Percentiles rank a stretch among this genome's conserved stretches.
Evolutionary conservation across 768 basidiomycete genomes (phyloP).

Genomic region (Rhodocollybia butyracea): DNA sequence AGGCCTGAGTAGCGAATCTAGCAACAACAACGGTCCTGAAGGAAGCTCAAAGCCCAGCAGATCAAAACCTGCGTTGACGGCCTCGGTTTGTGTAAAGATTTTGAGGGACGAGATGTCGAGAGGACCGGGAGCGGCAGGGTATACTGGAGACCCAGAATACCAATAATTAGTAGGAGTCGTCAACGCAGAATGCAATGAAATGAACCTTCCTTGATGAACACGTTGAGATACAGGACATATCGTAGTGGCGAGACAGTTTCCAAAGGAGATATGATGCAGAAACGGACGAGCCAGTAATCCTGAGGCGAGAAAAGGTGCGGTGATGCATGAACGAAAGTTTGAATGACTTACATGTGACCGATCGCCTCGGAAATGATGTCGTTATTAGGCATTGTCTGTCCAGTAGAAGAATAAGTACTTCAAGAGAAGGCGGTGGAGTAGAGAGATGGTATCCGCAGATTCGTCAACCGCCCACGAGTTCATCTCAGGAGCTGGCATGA

Average conservation of each 20-base stretch:
- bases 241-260: conserved; percentile 72
- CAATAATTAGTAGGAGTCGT: conserved; percentile 3
- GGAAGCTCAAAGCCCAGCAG: conserved; percentile 79
- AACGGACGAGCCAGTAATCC: conserved; percentile 74
- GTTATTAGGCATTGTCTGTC: conserved; percentile 60
- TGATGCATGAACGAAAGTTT: neutral
- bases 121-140: conserved; percentile 66
- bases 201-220: conserved; percentile 64
- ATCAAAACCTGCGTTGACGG: conserved; percentile 64
- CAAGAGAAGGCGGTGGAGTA: conserved; percentile 70
- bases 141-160: conserved; percentile 56
- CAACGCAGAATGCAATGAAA: conserved; percentile 7
- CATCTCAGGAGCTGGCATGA: conserved; percentile 64
- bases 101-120: conserved; percentile 76
- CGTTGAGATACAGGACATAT: conserved; percentile 61
- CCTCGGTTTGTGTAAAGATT: conserved; percentile 53
- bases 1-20: conserved; percentile 74
- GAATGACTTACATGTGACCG: conserved; percentile 64
- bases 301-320: conserved; percentile 20
- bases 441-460: conserved; percentile 48
- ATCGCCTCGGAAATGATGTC: conserved; percentile 80
- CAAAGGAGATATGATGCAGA: conserved; percentile 74
- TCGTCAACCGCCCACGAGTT: conserved; percentile 54
- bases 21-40: no score
- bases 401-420: conserved; percentile 47